Percentiles rank a stretch among this genome's conserved stretches.
Evolutionary conservation across 371 early-diverging fungal species (phyloP).

Genomic region (Mortierella sp.): DNA sequence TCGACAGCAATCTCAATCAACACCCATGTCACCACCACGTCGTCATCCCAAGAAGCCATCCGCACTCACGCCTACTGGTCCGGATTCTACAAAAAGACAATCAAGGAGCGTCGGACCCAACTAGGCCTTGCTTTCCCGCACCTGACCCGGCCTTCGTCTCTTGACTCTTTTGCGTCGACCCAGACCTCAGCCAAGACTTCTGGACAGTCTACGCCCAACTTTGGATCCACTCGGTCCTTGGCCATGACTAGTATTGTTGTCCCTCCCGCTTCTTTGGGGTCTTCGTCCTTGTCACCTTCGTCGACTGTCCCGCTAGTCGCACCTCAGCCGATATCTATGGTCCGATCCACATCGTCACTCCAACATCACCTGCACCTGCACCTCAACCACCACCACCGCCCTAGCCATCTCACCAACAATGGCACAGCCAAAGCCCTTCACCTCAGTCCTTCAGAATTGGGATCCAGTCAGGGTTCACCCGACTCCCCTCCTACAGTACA

Average conservation of each 20-base stretch:
- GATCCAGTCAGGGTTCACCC: not conserved
- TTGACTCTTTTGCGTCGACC: slow-evolving; percentile 48
- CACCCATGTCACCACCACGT: slow-evolving; percentile 10
- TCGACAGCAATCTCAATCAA: slow-evolving; percentile 30
- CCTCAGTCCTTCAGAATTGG: not conserved
- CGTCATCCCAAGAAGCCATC: slow-evolving; percentile 13
- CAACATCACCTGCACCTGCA: not conserved
- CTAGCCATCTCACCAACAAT: not conserved
- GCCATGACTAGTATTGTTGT: slow-evolving; percentile 22
- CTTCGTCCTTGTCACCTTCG: not conserved
- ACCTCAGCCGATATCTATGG: slow-evolving; percentile 7
- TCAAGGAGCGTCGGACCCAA: slow-evolving; percentile 74
- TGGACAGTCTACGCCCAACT: slow-evolving; percentile 48
- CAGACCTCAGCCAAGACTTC: slow-evolving; percentile 52
- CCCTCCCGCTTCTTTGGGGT: slow-evolving; percentile 7
- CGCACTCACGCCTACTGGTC: slow-evolving; percentile 56
- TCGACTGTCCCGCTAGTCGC: slow-evolving; percentile 1
- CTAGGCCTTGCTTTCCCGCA: slow-evolving; percentile 68
- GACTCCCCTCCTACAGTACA: not conserved
- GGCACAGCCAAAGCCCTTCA: slow-evolving; percentile 3
- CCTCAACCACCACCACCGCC: not conserved
- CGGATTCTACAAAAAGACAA: slow-evolving; percentile 79
- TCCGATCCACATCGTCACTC: not conserved
- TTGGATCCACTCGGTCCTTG: slow-evolving; percentile 19
- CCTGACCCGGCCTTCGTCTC: slow-evolving; percentile 54